Percentiles rank a stretch among this genome's conserved stretches.
Conservation (phyloP, 495 filamentous ascomycete species). For the Neurospora terricola region DNA sequence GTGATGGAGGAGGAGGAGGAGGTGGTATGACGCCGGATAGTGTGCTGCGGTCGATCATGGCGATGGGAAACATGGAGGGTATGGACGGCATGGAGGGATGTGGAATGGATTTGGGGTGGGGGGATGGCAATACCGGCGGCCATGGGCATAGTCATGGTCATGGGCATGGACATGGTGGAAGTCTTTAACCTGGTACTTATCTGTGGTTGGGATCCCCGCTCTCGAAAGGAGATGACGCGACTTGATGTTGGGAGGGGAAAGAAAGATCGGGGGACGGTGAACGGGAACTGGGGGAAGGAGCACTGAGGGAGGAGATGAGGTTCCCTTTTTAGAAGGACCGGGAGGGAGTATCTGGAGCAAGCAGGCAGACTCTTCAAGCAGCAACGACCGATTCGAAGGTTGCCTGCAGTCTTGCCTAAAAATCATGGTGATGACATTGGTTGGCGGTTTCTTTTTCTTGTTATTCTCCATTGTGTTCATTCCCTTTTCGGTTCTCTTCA, state of each 20-base stretch:
- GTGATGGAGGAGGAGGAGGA: neutral
- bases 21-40: conserved; percentile 41
- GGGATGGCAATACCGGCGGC: neutral
- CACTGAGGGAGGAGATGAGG: too few relatives aligned
- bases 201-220: too few relatives aligned
- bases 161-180: neutral
- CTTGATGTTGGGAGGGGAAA: neutral
- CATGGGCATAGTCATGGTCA: neutral
- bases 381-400: neutral
- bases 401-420: neutral
- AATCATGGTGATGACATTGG: neutral
- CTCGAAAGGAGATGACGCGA: neutral
- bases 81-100: conserved; percentile 18
- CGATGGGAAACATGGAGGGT: conserved; percentile 33
- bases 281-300: neutral
- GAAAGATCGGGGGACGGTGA: neutral
- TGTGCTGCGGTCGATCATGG: conserved; percentile 39
- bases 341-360: neutral
- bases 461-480: neutral
- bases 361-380: neutral
- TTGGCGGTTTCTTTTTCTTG: neutral
- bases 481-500: neutral
- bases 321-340: neutral
- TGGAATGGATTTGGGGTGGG: neutral
- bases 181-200: neutral